Base-by-base conservation (phyloP, 306 rosid species). In the Dicorynia guianensis region DNA sequence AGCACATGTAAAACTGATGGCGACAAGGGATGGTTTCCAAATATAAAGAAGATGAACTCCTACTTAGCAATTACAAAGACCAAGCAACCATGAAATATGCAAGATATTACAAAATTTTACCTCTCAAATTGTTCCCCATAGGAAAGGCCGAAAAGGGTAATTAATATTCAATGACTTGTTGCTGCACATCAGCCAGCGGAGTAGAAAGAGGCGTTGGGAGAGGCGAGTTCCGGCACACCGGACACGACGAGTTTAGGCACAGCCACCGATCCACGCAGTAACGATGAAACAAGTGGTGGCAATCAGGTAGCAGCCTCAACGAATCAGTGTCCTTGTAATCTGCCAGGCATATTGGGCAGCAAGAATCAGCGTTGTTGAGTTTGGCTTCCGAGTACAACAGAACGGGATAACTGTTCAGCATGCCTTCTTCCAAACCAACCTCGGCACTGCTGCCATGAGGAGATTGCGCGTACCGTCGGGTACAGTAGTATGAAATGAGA, bases 301-400 rank as follows among this genome's bases (percentile, higher is more conserved):
- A 87, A 42, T 84, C 81, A 13, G 88, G 85, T 11, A 84, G 75
- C n/a, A 76, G 33, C 36, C 87, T 12, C 57, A 87, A 15, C 73
- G 72, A 48, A 11, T 87, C 87, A 6, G 36, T 55, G 58, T 79
- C 83, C 56, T 48, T 66, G 36, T 79, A 89, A 64, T 89, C 91
- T 36, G 54, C 77, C 76, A 89, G 83, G 47, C 91, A 89, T 36
- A 89, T 81, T 4, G 88, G 79, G 75, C 94, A 89, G 50, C 43
- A 36, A 0, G 80, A 64, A 35, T 44, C 62, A 6, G 46, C 44
- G 4, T 58, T 58, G 1, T 68, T 73, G 15, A 38, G 69, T 64
- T 81, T 87, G 2, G 70, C 77, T 62, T 89, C 71, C 0, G 91
- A 83, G 18, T 72, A 83, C 34, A 67, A 44, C 14, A 87, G 8